Evolutionary conservation across 306 rosid species (phyloP).

Genomic region (Prosopis cineraria): DNA sequence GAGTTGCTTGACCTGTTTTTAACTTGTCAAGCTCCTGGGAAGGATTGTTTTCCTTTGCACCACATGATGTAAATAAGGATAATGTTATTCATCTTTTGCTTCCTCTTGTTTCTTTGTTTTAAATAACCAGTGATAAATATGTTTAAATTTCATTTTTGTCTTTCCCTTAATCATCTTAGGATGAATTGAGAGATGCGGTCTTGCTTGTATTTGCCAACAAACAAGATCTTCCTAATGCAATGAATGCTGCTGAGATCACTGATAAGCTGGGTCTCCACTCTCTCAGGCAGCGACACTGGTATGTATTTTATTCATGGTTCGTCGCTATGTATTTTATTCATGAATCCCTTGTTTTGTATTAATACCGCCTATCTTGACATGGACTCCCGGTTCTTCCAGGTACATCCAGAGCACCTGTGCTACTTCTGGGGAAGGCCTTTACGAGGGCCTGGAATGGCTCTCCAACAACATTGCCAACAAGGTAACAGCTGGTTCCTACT

Average conservation of each 20-base stretch:
- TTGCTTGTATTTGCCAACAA: slow-evolving; percentile 89
- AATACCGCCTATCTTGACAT: not conserved
- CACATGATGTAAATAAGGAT: not conserved
- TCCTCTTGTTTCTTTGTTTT: not conserved
- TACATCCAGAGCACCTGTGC: slow-evolving; percentile 94
- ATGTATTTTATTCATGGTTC: slow-evolving; percentile 9
- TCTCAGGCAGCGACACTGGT: slow-evolving; percentile 92
- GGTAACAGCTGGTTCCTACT: slow-evolving; percentile 37
- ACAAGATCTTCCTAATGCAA: slow-evolving; percentile 90
- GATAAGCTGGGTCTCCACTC: slow-evolving; percentile 93
- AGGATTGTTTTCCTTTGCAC: slow-evolving; percentile 4
- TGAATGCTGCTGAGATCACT: slow-evolving; percentile 93
- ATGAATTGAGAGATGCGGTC: slow-evolving; percentile 86
- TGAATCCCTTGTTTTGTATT: not conserved
- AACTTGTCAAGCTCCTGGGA: slow-evolving; percentile 3
- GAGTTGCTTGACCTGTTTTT: slow-evolving; percentile 9
- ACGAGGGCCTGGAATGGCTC: slow-evolving; percentile 91
- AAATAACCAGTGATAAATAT: not conserved
- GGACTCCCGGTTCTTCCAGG: slow-evolving; percentile 46
- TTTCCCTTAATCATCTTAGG: slow-evolving; percentile 44
- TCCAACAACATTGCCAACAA: slow-evolving; percentile 91
- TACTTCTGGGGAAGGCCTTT: slow-evolving; percentile 88
- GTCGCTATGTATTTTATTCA: too few relatives aligned
- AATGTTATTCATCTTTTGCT: not conserved
- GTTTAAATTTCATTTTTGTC: not conserved